Base-by-base conservation (phyloP, 1,284 basidiomycete species). In the Filobasidium uniguttulatum region DNA sequence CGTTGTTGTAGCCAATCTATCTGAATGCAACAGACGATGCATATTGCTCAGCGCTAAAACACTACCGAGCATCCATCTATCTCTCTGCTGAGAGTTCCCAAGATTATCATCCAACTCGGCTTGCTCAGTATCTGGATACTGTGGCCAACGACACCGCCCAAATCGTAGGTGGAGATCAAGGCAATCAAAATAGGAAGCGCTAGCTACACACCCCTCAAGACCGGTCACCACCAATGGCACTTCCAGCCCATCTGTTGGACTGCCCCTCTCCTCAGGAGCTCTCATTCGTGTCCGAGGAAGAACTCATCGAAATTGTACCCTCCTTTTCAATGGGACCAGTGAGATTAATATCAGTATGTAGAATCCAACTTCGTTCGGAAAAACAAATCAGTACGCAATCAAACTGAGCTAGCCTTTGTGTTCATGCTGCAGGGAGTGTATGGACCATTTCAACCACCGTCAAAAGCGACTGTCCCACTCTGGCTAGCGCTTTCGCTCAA, bases 401-500 rank as follows among this genome's bases (percentile, higher is more conserved):
- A n/a, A 10, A 25, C 25, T 14, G 15, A 40, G 15, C 36, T 36
- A 26, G 19, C 30, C 10, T 20, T 29, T 35, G 14, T 6, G 14
- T 20, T 33, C 20, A 17, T 14, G 15, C 15, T 7, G 17, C 63
- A 89, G 84, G 88, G 88, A 47, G 79, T 84, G 50, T 96, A 90
- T 61, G 94, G 94, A 1, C 93, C 94, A 9, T 79, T 98, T 48
- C 74, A 81, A 12, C 93, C 94, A 5, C 90, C 93, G 10, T 76
- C 78, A 38, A 83, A 84, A 64, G 75, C 82, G 20, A 75, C 75
- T 53, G 79, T 97, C 9, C 94, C 94, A 0, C 73, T 97, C 5
- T 98, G 93, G 94, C 82, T 98, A 69, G 93, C 90, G 0, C 72
- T 86, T 5, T 88, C 93, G 59, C 73, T 98, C 49, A 97, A 97